phyloP scores from a whole-genome alignment of 2,329 filamentous ascomycete species.

The Lasiodiplodia hormozganensis region DNA sequence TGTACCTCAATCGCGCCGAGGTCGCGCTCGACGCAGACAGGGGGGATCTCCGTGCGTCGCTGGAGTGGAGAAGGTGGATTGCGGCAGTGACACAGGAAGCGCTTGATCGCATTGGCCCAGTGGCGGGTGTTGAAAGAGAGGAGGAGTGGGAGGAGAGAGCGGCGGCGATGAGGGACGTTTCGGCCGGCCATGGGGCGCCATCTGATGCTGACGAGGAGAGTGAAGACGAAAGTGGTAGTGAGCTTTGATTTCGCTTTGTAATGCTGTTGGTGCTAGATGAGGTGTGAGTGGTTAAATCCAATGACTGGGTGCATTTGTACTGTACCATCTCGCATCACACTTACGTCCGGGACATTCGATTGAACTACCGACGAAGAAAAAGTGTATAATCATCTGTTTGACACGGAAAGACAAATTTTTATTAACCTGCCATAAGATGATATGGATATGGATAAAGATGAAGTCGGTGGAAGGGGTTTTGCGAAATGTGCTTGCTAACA shows the following conservation, averaged over 20 bases:
- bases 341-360: not conserved
- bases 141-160: constrained; percentile 1
- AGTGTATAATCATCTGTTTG: too few species aligned
- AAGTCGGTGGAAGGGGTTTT: too few species aligned
- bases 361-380: not conserved
- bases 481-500: too few species aligned
- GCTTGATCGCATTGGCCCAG: not conserved
- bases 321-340: not conserved
- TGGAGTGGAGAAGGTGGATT: not conserved
- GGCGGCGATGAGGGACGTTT: not conserved
- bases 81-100: not conserved
- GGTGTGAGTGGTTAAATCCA: not conserved
- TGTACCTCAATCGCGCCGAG: not conserved
- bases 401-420: too few species aligned
- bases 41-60: too few species aligned
- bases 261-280: not conserved
- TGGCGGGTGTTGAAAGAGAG: not conserved
- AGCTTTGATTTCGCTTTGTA: too few species aligned
- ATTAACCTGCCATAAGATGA: too few species aligned
- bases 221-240: not conserved
- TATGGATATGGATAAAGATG: too few species aligned
- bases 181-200: not conserved
- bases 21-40: too few species aligned
- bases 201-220: not conserved
- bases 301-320: not conserved